Percentiles rank a stretch among this genome's conserved stretches.
Conservation (phyloP, 768 basidiomycete genomes). For the Tulasnella sp. region DNA sequence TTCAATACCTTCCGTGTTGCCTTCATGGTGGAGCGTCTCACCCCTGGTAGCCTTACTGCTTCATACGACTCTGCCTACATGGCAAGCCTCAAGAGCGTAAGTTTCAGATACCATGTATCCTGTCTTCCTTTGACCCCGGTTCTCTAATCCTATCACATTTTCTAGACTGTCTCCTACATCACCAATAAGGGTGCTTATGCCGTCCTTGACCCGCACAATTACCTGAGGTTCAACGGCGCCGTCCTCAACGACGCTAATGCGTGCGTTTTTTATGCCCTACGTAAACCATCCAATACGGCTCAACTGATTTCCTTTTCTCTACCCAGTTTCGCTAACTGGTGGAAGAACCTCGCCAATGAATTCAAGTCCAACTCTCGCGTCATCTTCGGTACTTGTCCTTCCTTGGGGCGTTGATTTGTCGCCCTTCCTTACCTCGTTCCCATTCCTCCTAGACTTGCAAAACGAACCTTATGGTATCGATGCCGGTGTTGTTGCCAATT, state of each 20-base stretch:
- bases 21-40: conserved; percentile 57
- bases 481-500: conserved; percentile 56
- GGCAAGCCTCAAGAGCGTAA: conserved; percentile 44
- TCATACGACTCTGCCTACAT: conserved; percentile 54
- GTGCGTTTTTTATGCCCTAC: conserved; percentile 37
- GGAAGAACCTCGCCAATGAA: conserved; percentile 53
- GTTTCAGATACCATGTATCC: background rate
- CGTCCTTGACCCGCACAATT: conserved; percentile 59
- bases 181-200: conserved; percentile 57
- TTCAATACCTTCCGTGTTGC: conserved; percentile 60
- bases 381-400: conserved; percentile 51
- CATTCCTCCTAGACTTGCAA: conserved; percentile 34
- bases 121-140: background rate
- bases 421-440: background rate
- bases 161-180: conserved; percentile 52
- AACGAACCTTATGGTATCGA: conserved; percentile 65
- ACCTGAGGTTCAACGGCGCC: conserved; percentile 54
- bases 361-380: conserved; percentile 53
- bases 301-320: background rate
- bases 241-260: conserved; percentile 49
- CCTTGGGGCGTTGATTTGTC: background rate
- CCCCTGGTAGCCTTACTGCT: conserved; percentile 53
- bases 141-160: conserved; percentile 49
- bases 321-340: conserved; percentile 37
- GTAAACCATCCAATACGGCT: background rate